Evolutionary conservation across 306 rosid species (phyloP).

Genomic region (Glycine latifolia): DNA sequence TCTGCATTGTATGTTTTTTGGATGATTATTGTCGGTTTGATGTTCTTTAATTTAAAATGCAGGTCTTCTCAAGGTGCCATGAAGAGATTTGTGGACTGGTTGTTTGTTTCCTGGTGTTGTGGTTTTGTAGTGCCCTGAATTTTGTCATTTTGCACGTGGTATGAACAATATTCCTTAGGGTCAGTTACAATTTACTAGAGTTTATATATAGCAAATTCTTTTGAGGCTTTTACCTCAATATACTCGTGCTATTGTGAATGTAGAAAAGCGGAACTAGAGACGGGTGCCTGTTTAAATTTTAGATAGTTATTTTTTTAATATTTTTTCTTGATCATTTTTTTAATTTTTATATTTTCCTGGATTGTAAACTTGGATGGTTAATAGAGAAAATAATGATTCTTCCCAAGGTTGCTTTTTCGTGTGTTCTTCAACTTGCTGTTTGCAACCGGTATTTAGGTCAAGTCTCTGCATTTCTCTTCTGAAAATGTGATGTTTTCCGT

Average conservation of each 20-base stretch:
- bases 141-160: slow-evolving; percentile 56
- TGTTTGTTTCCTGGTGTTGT: slow-evolving; percentile 66
- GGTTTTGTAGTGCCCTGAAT: slow-evolving; percentile 57
- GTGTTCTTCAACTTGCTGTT: background rate
- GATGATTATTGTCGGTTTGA: slow-evolving; percentile 27
- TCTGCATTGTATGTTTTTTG: slow-evolving; percentile 36
- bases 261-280: slow-evolving; percentile 62
- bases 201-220: slow-evolving; percentile 66
- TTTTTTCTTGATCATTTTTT: slow-evolving; percentile 32
- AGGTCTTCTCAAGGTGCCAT: slow-evolving; percentile 61
- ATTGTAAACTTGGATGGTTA: slow-evolving; percentile 59
- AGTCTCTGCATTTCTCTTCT: background rate
- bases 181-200: slow-evolving; percentile 49
- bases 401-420: slow-evolving; percentile 33
- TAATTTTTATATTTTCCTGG: slow-evolving; percentile 44
- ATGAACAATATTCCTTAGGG: slow-evolving; percentile 60
- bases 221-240: slow-evolving; percentile 57
- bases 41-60: slow-evolving; percentile 41
- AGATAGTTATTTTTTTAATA: slow-evolving; percentile 39
- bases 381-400: slow-evolving; percentile 53
- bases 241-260: slow-evolving; percentile 66
- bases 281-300: slow-evolving; percentile 54
- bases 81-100: slow-evolving; percentile 61
- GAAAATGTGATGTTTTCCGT: background rate
- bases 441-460: background rate